Evolutionary conservation across 768 basidiomycete genomes (phyloP).

Genomic region (Boletellus ananas): DNA sequence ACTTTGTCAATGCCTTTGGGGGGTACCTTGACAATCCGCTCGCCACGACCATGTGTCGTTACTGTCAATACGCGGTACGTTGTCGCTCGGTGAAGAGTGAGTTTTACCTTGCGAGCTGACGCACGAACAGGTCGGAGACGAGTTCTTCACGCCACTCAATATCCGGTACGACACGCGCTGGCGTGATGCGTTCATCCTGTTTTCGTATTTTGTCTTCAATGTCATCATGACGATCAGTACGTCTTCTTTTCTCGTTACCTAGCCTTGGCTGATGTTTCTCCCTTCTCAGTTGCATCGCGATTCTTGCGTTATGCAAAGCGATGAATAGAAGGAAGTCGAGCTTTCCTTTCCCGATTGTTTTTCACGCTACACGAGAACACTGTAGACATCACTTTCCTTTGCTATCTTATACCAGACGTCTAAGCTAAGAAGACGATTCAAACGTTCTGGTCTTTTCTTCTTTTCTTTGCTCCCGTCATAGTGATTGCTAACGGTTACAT

Average conservation of each 20-base stretch:
- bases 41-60: conserved; percentile 60
- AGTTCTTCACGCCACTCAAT: conserved; percentile 67
- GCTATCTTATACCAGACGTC: no score
- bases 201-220: conserved; percentile 72
- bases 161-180: conserved; percentile 60
- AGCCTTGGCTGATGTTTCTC: background rate
- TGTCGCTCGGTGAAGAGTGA: background rate
- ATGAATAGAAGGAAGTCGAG: conserved; percentile 1
- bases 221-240: conserved; percentile 52
- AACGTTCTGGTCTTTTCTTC: no score
- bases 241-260: conserved; percentile 7
- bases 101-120: background rate
- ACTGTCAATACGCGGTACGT: conserved; percentile 59
- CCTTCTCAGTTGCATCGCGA: conserved; percentile 54
- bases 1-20: conserved; percentile 57
- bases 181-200: conserved; percentile 66
- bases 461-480: no score
- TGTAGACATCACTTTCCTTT: background rate
- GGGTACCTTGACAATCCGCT: conserved; percentile 73
- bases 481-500: no score
- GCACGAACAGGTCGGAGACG: conserved; percentile 48
- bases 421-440: no score
- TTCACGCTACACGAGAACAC: background rate
- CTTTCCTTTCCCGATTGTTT: background rate
- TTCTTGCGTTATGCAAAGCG: conserved; percentile 71